Base-by-base conservation (phyloP, 2,329 filamentous ascomycete genomes). In the Xylariaceae sp. region DNA sequence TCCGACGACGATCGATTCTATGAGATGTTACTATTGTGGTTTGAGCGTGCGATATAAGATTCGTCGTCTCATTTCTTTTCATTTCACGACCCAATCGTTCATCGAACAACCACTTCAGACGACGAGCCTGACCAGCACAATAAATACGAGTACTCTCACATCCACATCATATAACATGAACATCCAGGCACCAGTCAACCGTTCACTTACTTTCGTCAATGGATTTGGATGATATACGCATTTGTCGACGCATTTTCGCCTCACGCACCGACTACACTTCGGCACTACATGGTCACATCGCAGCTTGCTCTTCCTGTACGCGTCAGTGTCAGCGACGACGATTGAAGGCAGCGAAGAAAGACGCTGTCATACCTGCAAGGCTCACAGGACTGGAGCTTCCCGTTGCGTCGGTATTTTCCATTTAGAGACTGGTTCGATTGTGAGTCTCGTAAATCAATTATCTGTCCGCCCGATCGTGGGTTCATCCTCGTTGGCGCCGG, bases 211-310 rank as follows among this genome's bases (percentile, higher is more conserved):
- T 53, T 62, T 62, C 11, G 63, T 63, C 22, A 68, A 55, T 30
- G 66, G 66, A 40, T 61, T 63, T 15, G 66, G 65, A 48, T 68
- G 65, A 35, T 68, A 69, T 22, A 65, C 57, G 49, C 66, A 69
- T 42, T 61, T 59, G 17, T 66, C 61, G 3, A 46, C 58, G 36
- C 62, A 62, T 39, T 56, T 57, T 27, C 62, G 60, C 55, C 52
- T 65, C 36, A 68, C 54, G 50, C 66, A 68, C 27, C 66, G 59
- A 42, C 62, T 61, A 45, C 66, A 69, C 27, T 51, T 53, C 17
- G 66, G 66, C n/a, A 68, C 60, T 45, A 62, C 56, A 58, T 69
- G 66, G 51, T 68, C 66, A 51, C 66, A 69, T 44, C 59, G 60
- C 32, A 68, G 56, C 51, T 69, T 69, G 45, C 62, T 66, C 54